Evolutionary conservation across 495 filamentous ascomycete genomes (phyloP).

Genomic region (Lepidopterella palustris): DNA sequence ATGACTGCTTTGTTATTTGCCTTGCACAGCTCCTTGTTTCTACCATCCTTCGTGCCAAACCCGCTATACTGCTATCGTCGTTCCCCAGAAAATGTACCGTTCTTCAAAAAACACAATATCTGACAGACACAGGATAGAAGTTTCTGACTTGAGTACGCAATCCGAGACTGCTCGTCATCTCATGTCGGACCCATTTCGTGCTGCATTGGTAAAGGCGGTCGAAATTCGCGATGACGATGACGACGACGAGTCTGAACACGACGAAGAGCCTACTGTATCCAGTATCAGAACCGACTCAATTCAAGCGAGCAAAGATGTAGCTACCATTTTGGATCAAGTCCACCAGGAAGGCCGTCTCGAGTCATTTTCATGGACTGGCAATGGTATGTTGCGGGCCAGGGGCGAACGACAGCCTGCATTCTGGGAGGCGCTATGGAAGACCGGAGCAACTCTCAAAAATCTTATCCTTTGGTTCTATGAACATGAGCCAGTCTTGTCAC

Average conservation of each 20-base stretch:
- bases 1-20: background rate
- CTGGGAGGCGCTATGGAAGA: conserved; percentile 17
- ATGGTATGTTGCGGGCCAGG: background rate
- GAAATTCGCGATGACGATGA: background rate
- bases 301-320: background rate
- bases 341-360: background rate
- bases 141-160: background rate
- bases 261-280: background rate
- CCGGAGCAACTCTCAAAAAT: conserved; percentile 1
- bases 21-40: background rate
- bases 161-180: background rate
- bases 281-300: background rate
- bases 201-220: background rate
- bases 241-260: background rate
- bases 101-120: background rate
- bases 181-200: background rate
- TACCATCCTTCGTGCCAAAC: background rate
- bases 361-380: background rate
- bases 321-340: background rate
- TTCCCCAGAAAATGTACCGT: background rate
- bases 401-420: conserved; percentile 5
- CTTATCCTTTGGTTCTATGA: conserved; percentile 14
- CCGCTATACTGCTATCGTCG: background rate
- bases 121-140: background rate
- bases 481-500: conserved; percentile 5